Evolutionary conservation across 2,329 filamentous ascomycete species (phyloP), one percentile per base, ranked within the genome.

Genomic region (Arthrobotrys megalospora): DNA sequence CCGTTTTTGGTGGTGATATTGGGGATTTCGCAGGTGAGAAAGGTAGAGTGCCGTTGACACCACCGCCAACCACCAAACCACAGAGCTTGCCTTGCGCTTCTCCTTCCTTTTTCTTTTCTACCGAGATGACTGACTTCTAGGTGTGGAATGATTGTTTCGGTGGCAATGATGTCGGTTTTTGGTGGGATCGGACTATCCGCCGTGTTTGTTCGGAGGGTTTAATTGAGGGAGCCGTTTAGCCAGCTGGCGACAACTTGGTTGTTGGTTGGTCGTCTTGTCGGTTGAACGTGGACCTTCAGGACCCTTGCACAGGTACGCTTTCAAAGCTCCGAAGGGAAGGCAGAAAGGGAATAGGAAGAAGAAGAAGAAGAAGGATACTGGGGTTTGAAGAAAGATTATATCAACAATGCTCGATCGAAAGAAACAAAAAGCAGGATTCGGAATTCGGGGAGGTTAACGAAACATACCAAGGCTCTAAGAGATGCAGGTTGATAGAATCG

Each of bases 161-260:
- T 48, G 60, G 41, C 52, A 50, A 66, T 66, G 68, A 73, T 72
- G 58, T 55, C 41, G 36, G 38, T 72, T 72, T 70, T 72, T 45
- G 69, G 69, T 50, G 66, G 60, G 69, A 73, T 73, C 69, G 69
- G 60, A 21, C 41, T 55, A 73, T 73, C 19, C 64, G 19, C 69
- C 69, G 69, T 50, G 60, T 50, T 60, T 66, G 48, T 41, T 50
- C 69, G 69, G 69, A 73, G 69, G 69, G 69, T 66, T 66, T 48
- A 28, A 60, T 7, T 28, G 55, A 60, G 50, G 50, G 55, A 60
- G 16, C 36, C 36, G 55, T 60, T 60, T 60, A 60, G 55, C 55
- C 55, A 60, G 55, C 28, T 60, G 55, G 55, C 55, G 55, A 60
- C 55, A 60, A 34, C 34, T 60, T 43, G 52, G n/a, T 58, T 58